These are phyloP conservation scores for Fraxinus paxiana DNA, from an alignment of 305 asterid genomes.

Conservation along the genomic window DNA sequence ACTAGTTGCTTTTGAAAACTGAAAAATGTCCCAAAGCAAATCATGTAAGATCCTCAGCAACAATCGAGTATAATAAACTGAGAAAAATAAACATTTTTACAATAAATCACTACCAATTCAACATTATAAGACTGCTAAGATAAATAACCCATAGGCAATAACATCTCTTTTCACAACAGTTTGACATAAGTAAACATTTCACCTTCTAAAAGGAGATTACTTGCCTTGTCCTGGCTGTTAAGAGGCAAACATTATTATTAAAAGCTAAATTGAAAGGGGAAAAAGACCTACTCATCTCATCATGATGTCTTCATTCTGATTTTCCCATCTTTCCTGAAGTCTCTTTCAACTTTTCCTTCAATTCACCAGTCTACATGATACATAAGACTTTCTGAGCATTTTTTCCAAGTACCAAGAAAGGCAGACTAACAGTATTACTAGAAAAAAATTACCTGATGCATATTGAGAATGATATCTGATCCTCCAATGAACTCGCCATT, in stretches of 20 bases:
- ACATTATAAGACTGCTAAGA: not conserved
- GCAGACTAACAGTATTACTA: not conserved
- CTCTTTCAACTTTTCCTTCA: slow-evolving; percentile 57
- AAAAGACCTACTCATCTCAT: not conserved
- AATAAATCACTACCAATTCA: not conserved
- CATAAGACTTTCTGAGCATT: slow-evolving; percentile 10
- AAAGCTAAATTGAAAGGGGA: not conserved
- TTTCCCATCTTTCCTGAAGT: slow-evolving; percentile 29
- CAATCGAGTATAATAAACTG: too few relatives aligned
- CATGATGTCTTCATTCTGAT: slow-evolving; percentile 28
- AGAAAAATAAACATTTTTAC: too few relatives aligned
- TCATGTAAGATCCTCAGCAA: too few relatives aligned
- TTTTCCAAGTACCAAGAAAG: slow-evolving; percentile 5
- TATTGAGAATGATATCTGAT: slow-evolving; percentile 86
- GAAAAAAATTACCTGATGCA: slow-evolving; percentile 71
- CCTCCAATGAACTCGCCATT: slow-evolving; percentile 92
- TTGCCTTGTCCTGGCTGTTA: not conserved
- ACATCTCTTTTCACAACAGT: not conserved
- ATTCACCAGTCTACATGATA: slow-evolving; percentile 65
- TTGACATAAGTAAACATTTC: not conserved
- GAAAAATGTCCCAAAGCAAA: too few relatives aligned
- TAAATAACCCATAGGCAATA: not conserved
- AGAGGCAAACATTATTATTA: not conserved
- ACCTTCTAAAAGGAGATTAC: not conserved
- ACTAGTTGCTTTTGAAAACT: too few relatives aligned